phyloP scores from a whole-genome alignment of 306 rosid species.

The Mucuna pruriens region DNA sequence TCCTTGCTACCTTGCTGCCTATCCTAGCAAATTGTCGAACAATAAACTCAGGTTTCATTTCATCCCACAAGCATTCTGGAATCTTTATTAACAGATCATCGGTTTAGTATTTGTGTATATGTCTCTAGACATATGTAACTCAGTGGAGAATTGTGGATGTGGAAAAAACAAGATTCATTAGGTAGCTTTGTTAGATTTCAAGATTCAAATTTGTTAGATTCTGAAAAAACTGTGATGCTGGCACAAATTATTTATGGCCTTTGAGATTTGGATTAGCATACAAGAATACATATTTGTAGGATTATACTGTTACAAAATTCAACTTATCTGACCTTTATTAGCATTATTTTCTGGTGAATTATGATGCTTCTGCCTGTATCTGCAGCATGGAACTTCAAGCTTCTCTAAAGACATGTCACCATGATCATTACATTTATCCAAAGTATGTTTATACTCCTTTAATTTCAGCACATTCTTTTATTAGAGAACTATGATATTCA shows the following conservation, averaged over 20 bases:
- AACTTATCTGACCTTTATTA: slow-evolving; percentile 27
- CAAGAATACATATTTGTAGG: slow-evolving; percentile 11
- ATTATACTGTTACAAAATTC: slow-evolving; percentile 17
- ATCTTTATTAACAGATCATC: slow-evolving; percentile 2
- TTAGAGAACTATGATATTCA: neutral
- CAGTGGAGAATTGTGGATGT: slow-evolving; percentile 13
- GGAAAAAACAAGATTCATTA: slow-evolving; percentile 24
- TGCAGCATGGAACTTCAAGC: slow-evolving; percentile 35
- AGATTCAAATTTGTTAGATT: slow-evolving; percentile 30
- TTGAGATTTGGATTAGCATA: slow-evolving; percentile 22
- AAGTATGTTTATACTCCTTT: slow-evolving; percentile 40
- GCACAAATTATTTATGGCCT: slow-evolving; percentile 26
- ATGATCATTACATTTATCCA: slow-evolving; percentile 30
- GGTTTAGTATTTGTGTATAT: slow-evolving; percentile 22
- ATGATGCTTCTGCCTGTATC: slow-evolving; percentile 26
- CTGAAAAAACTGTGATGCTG: slow-evolving; percentile 20
- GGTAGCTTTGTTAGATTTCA: slow-evolving; percentile 35
- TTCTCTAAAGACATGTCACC: slow-evolving; percentile 31
- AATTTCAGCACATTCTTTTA: slow-evolving; percentile 25
- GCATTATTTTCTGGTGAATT: slow-evolving; percentile 6
- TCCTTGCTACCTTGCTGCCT: slow-evolving; percentile 29
- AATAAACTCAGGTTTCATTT: slow-evolving; percentile 38
- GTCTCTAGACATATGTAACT: neutral
- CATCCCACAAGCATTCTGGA: slow-evolving; percentile 34
- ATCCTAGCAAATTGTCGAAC: slow-evolving; percentile 26